Evolutionary conservation across 148 eudicot species (phyloP).

Genomic region (Chenopodium formosanum): DNA sequence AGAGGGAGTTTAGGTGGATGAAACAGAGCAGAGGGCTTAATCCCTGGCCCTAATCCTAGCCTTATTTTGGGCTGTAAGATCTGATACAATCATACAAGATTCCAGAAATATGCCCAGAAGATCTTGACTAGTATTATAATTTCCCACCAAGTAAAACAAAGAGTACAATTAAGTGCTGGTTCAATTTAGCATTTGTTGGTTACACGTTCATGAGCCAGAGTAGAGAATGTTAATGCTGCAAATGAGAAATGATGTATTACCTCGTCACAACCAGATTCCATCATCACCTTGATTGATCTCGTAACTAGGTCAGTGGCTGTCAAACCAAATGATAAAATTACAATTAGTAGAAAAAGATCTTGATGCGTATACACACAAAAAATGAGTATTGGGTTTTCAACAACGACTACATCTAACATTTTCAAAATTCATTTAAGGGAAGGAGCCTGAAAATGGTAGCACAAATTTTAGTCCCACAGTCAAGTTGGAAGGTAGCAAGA

Average conservation of each 20-base stretch:
- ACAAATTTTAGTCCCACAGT: neutral
- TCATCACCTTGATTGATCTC: slow-evolving; percentile 84
- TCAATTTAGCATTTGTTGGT: neutral
- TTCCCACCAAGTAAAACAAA: neutral
- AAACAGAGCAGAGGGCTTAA: neutral
- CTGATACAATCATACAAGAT: neutral
- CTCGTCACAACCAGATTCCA: slow-evolving; percentile 99
- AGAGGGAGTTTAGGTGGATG: neutral
- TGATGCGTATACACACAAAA: neutral
- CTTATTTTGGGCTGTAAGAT: neutral
- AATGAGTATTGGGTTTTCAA: neutral
- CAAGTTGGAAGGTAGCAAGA: neutral
- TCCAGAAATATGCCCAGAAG: neutral
- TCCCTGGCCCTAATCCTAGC: no score
- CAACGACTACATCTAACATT: neutral
- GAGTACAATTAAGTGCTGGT: neutral
- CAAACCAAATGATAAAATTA: slow-evolving; percentile 13
- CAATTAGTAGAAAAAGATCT: slow-evolving; percentile 5
- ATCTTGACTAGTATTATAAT: neutral
- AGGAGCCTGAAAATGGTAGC: neutral
- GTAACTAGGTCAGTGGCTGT: slow-evolving; percentile 95
- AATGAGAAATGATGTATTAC: slow-evolving; percentile 36
- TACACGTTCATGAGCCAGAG: slow-evolving; percentile 1
- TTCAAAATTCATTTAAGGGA: neutral
- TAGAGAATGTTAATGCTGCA: neutral